These are phyloP conservation scores for Vinca minor DNA, from an alignment of 257 asterid genomes.

Conservation along the genomic window DNA sequence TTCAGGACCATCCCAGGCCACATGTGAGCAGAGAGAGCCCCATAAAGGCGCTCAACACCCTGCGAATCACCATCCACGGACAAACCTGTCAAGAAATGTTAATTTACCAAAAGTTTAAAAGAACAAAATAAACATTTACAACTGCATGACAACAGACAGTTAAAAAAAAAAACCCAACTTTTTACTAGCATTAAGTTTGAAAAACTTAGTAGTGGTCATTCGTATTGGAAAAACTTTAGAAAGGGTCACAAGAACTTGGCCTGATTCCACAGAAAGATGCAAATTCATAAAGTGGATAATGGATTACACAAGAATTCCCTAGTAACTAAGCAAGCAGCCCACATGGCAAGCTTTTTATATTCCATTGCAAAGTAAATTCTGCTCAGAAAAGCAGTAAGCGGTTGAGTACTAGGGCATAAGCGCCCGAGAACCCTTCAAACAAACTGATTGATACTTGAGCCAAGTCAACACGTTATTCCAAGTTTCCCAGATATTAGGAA, in stretches of 20 bases:
- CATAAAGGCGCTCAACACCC: conserved; percentile 77
- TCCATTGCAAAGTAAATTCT: not conserved
- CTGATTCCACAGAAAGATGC: not conserved
- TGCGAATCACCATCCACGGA: conserved; percentile 76
- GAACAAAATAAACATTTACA: not conserved
- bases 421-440: not conserved
- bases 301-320: not conserved
- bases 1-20: conserved; percentile 97
- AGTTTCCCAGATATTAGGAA: not conserved
- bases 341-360: not conserved
- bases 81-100: conserved; percentile 24
- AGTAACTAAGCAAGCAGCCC: not conserved
- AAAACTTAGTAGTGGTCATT: not conserved
- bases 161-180: not conserved
- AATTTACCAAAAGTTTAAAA: not conserved
- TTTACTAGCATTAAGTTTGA: not conserved
- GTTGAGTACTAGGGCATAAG: too few relatives aligned
- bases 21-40: conserved; percentile 90
- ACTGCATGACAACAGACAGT: not conserved
- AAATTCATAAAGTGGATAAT: not conserved
- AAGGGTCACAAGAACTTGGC: too few relatives aligned
- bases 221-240: not conserved
- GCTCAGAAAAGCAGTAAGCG: not conserved
- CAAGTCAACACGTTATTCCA: not conserved
- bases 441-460: not conserved